Percentiles rank a stretch among this genome's conserved stretches.
phyloP scores from a whole-genome alignment of 331 rosid species.

The Pyracantha coccinea region DNA sequence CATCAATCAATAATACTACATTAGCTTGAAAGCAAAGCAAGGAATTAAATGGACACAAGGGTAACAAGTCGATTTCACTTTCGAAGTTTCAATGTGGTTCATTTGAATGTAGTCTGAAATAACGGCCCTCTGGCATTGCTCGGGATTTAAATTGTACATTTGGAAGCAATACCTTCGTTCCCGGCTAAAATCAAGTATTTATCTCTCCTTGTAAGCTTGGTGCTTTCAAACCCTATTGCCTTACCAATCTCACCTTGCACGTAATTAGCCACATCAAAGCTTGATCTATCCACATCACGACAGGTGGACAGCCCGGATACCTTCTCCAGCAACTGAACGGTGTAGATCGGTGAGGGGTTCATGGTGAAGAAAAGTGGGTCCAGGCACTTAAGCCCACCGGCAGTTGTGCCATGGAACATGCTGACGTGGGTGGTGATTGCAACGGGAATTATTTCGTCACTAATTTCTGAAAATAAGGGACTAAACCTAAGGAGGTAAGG shows the following conservation, averaged over 20 bases:
- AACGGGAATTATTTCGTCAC: slow-evolving; percentile 42
- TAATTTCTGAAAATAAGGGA: slow-evolving; percentile 62
- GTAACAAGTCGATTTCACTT: neutral
- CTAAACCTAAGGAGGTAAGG: slow-evolving; percentile 74
- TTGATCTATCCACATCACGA: neutral
- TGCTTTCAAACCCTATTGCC: slow-evolving; percentile 55
- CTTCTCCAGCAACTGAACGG: slow-evolving; percentile 22
- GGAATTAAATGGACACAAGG: too few relatives aligned
- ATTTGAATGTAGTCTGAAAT: neutral
- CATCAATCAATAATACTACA: too few relatives aligned
- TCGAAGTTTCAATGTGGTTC: neutral
- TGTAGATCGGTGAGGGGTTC: slow-evolving; percentile 64
- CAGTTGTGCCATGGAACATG: slow-evolving; percentile 84
- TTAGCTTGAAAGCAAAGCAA: neutral
- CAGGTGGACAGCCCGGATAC: slow-evolving; percentile 9
- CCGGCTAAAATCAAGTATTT: slow-evolving; percentile 80
- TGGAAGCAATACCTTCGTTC: slow-evolving; percentile 48
- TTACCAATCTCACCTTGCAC: slow-evolving; percentile 48
- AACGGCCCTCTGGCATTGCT: neutral
- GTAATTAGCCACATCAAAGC: slow-evolving; percentile 52
- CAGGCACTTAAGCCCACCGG: slow-evolving; percentile 71
- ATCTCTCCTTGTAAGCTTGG: slow-evolving; percentile 62
- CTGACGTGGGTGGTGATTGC: slow-evolving; percentile 49
- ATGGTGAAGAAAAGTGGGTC: slow-evolving; percentile 68
- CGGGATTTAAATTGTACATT: neutral